Conservation (phyloP, 345 rosid genomes). For the Geranium brycei region DNA sequence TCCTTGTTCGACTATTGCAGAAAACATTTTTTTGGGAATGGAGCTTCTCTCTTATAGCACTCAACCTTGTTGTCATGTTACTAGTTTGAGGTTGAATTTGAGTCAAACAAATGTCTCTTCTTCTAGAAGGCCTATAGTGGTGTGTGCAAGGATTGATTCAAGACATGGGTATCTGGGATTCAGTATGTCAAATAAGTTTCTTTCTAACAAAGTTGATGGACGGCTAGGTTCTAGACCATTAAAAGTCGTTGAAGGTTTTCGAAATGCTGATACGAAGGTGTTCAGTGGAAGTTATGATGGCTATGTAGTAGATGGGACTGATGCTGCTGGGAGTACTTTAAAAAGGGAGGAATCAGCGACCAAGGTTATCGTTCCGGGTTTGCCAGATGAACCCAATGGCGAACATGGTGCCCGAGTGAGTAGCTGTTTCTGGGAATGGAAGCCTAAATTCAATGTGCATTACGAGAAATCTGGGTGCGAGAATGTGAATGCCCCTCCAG, state of each 20-base stretch:
- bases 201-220: constrained; percentile 3
- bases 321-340: constrained; percentile 5
- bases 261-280: constrained; percentile 20
- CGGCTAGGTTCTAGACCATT: constrained; percentile 13
- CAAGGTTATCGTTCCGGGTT: constrained; percentile 57
- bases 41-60: constrained; percentile 41
- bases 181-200: constrained; percentile 6
- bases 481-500: constrained; percentile 52
- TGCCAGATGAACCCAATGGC: constrained; percentile 50
- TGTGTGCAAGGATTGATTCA: constrained; percentile 9
- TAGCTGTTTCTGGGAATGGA: constrained; percentile 69
- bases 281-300: constrained; percentile 29
- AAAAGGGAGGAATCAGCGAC: constrained; percentile 23
- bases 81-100: constrained; percentile 18
- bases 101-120: constrained; percentile 16
- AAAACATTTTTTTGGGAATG: constrained; percentile 27
- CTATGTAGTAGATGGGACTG: constrained; percentile 37
- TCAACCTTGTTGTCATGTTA: constrained; percentile 21
- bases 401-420: constrained; percentile 39
- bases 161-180: constrained; percentile 20
- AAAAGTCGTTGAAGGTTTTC: constrained; percentile 10
- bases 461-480: constrained; percentile 63
- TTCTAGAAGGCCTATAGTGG: constrained; percentile 13
- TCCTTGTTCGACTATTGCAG: constrained; percentile 22
- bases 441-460: constrained; percentile 58